A percentile compares a stretch with the other conserved stretches of the same genome.
These are phyloP conservation scores for Jimgerdemannia lactiflua DNA, from an alignment of 192 early-diverging fungal genomes.

Conservation along the genomic window DNA sequence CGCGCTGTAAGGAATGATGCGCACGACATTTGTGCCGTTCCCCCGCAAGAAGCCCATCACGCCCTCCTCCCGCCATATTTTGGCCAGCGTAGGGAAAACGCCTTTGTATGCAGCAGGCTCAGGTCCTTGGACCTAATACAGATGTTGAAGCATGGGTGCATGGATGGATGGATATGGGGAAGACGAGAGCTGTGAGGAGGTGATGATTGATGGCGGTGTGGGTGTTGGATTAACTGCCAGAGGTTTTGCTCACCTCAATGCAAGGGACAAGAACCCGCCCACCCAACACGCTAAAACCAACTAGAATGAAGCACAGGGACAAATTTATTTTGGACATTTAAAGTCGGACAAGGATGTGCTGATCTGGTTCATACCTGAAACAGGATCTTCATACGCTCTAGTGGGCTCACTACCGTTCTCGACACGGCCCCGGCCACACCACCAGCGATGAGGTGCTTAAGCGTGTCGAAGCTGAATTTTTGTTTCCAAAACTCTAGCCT, in stretches of 20 bases:
- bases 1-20: slow-evolving; percentile 80
- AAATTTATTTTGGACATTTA: background rate
- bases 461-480: slow-evolving; percentile 48
- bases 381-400: slow-evolving; percentile 84
- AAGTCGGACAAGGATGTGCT: background rate
- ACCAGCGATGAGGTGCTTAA: slow-evolving; percentile 75
- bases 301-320: too few species aligned
- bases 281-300: too few species aligned
- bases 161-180: background rate
- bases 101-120: slow-evolving; percentile 64
- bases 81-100: slow-evolving; percentile 64
- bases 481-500: slow-evolving; percentile 15
- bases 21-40: slow-evolving; percentile 82
- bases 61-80: slow-evolving; percentile 80
- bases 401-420: slow-evolving; percentile 75
- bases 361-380: slow-evolving; percentile 62
- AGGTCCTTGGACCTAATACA: slow-evolving; percentile 49
- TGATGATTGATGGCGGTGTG: background rate
- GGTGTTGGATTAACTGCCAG: background rate
- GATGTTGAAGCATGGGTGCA: too few species aligned
- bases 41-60: slow-evolving; percentile 70
- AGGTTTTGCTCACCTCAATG: too few species aligned
- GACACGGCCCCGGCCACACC: slow-evolving; percentile 76
- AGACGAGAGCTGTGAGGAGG: background rate
- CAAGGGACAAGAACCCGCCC: too few species aligned